Conservation (phyloP, 176 grass and related monocot species). For the Oryza officinalis region DNA sequence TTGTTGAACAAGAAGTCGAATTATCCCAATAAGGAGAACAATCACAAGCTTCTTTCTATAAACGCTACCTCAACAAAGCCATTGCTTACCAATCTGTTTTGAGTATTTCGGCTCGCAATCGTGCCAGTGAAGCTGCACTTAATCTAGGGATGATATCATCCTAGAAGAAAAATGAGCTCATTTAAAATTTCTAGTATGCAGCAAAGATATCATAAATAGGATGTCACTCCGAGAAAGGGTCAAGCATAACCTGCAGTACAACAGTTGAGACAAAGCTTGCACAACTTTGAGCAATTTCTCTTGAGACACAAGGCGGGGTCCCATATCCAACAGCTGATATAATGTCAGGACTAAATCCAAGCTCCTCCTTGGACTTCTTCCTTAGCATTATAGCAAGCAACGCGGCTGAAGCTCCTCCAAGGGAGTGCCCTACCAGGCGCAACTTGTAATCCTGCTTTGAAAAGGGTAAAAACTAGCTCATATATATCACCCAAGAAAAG, state of each 20-base stretch:
- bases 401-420: slow-evolving; percentile 83
- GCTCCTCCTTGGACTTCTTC: slow-evolving; percentile 78
- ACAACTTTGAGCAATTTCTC: slow-evolving; percentile 76
- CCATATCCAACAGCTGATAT: slow-evolving; percentile 89
- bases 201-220: neutral
- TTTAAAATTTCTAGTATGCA: neutral
- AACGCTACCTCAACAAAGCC: neutral
- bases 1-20: neutral
- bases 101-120: slow-evolving; percentile 83
- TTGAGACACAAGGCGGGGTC: slow-evolving; percentile 91
- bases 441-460: slow-evolving; percentile 70
- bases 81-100: slow-evolving; percentile 90
- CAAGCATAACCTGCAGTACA: slow-evolving; percentile 73
- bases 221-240: neutral
- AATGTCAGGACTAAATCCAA: slow-evolving; percentile 92
- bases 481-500: neutral
- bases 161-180: slow-evolving; percentile 34
- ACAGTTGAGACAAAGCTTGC: slow-evolving; percentile 83
- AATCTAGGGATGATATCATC: slow-evolving; percentile 94
- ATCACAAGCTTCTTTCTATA: neutral
- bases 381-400: slow-evolving; percentile 88
- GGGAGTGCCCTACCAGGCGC: slow-evolving; percentile 85
- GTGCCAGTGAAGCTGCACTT: slow-evolving; percentile 76
- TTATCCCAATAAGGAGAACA: neutral
- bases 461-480: slow-evolving; percentile 25